Evolutionary conservation across 2,329 filamentous ascomycete genomes (phyloP), one percentile per base, ranked within the genome.

Genomic region (Phoma sp.): DNA sequence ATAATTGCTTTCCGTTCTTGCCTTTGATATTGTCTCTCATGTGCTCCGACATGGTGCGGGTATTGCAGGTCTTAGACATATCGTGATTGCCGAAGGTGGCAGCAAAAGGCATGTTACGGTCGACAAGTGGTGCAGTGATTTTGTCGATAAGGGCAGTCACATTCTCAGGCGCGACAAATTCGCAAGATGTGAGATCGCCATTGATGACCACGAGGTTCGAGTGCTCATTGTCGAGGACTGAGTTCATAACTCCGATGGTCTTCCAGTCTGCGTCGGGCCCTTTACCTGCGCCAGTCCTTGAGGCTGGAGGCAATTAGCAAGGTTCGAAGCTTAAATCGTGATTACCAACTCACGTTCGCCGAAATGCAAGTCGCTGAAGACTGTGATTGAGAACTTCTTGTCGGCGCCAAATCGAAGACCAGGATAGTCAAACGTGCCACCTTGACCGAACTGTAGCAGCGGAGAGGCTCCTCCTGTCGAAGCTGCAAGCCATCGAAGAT

Each of bases 81-180:
- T 91, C 88, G 62, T 91, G 88, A 52, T 91, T 91, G 0, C 88
- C 88, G 57, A 91, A 91, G 0, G 87, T 87, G 0, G 84, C 86
- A 2, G 87, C 87, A 84, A 87, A 91, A 0, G 79, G 78, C 0
- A 88, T 66, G 7, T 77, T 76, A 14, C 82, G 80, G 3, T 81
- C 59, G 0, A 88, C 75, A 0, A 91, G 86, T 6, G 71, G 71
- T 7, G 56, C 33, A 14, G 71, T 49, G 17, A 72, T 48, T 30
- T 65, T 62, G 33, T 71, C 64, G 25, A 72, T 58, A 28, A 67
- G 30, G 1, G 36, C 20, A 5, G 64, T 68, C n/a, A 45, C 48
- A 20, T 64, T 56, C 2, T 59, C 48, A 9, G 60, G 51, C 9
- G 47, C 57, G 4, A 69, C 52, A 39, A 61, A 65, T 53, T 91